These are phyloP conservation scores for Marchantia paleacea DNA, from an alignment of 225 moss, liverwort and hornwort species.

Conservation along the genomic window DNA sequence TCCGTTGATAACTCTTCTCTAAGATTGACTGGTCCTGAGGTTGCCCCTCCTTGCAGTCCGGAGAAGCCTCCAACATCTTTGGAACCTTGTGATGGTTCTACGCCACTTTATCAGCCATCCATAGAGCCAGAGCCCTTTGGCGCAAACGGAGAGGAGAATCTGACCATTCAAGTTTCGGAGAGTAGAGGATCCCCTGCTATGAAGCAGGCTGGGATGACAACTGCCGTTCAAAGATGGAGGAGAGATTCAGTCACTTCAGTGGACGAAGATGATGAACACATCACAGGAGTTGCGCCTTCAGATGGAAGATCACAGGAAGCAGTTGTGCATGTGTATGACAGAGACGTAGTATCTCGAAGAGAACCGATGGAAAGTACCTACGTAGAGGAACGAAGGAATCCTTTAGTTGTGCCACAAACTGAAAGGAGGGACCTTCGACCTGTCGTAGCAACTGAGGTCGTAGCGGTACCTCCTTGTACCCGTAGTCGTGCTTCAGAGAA, in stretches of 20 bases:
- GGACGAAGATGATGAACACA: background rate
- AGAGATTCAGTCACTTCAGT: background rate
- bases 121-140: conserved; percentile 8
- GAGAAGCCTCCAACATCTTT: background rate
- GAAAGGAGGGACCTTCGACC: background rate
- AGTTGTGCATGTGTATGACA: conserved; percentile 4
- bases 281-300: background rate
- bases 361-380: background rate
- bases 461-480: background rate
- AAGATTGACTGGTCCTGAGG: conserved; percentile 14
- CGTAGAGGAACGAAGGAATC: background rate
- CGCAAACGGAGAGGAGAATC: conserved; percentile 12
- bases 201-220: conserved; percentile 11
- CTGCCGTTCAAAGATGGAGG: background rate
- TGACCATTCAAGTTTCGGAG: background rate
- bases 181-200: conserved; percentile 20
- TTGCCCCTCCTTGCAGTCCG: conserved; percentile 4
- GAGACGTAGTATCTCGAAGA: background rate
- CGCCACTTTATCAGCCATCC: conserved; percentile 14
- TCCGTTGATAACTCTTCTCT: conserved; percentile 6
- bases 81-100: conserved; percentile 17
- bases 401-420: background rate
- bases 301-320: conserved; percentile 13
- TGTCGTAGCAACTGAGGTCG: background rate
- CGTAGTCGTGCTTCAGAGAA: background rate